phyloP scores from a whole-genome alignment of 495 filamentous ascomycete genomes.

The Daldinia childiae region DNA sequence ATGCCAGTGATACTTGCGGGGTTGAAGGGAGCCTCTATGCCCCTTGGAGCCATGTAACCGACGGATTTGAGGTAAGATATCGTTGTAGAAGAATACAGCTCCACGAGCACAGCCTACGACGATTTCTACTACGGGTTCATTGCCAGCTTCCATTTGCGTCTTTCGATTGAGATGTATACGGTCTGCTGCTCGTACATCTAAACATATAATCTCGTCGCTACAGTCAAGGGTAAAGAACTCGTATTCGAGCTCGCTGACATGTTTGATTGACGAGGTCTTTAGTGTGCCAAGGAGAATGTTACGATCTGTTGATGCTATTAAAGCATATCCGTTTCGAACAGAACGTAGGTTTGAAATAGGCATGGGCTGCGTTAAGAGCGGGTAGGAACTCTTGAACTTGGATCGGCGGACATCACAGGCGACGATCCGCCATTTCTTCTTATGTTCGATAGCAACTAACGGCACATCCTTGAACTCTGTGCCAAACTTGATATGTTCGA shows the following conservation, averaged over 20 bases:
- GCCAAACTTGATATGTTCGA: constrained; percentile 53
- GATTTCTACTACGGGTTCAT: constrained; percentile 66
- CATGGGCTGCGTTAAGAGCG: constrained; percentile 47
- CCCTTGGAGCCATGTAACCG: constrained; percentile 32
- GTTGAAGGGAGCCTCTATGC: constrained; percentile 53
- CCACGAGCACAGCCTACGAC: constrained; percentile 79
- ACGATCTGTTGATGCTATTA: constrained; percentile 38
- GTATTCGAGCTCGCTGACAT: constrained; percentile 54
- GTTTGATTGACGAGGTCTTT: constrained; percentile 15
- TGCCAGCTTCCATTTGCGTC: constrained; percentile 49
- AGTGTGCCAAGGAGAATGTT: constrained; percentile 41
- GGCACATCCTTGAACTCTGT: constrained; percentile 53
- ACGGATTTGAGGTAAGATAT: constrained; percentile 68
- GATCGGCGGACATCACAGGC: constrained; percentile 50
- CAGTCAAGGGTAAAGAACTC: constrained; percentile 61
- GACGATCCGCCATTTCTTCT: constrained; percentile 52
- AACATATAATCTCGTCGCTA: constrained; percentile 64
- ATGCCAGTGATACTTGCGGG: constrained; percentile 88
- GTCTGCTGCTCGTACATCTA: constrained; percentile 59
- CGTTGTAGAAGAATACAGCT: constrained; percentile 78
- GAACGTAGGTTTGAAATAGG: constrained; percentile 49
- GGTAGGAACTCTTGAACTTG: constrained; percentile 33
- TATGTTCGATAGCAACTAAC: constrained; percentile 50
- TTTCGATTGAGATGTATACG: constrained; percentile 44
- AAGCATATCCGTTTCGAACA: constrained; percentile 30